Percentiles rank a stretch among this genome's conserved stretches.
Conservation (phyloP, 1,284 basidiomycete species). For the Cutaneotrichosporon cyanovorans region DNA sequence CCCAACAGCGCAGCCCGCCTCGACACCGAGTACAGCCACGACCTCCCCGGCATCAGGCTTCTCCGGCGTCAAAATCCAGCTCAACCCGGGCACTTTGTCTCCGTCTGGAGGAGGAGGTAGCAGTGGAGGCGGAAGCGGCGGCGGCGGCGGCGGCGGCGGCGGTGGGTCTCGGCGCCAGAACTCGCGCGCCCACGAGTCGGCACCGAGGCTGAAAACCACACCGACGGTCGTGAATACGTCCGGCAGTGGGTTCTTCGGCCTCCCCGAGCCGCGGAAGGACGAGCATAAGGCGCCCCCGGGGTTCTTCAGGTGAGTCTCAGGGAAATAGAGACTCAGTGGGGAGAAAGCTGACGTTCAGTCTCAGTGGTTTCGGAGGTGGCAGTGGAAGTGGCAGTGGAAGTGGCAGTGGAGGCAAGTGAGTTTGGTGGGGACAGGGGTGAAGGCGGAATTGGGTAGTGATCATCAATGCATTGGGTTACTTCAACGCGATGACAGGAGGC, state of each 20-base stretch:
- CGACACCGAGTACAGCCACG: not conserved
- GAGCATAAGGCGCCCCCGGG: slow-evolving; percentile 12
- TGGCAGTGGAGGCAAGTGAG: no score
- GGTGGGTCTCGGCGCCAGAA: not conserved
- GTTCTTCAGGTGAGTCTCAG: no score
- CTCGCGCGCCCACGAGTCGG: slow-evolving; percentile 14
- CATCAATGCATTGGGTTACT: no score
- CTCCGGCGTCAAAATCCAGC: slow-evolving; percentile 23
- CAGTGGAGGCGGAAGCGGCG: not conserved
- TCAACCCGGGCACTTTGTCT: slow-evolving; percentile 19
- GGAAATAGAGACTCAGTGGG: no score
- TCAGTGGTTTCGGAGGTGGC: no score
- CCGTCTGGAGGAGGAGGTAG: not conserved
- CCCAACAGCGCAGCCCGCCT: no score
- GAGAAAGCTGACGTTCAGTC: no score
- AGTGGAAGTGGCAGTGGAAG: no score
- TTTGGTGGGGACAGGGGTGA: no score
- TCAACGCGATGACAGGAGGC: no score
- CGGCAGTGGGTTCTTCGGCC: slow-evolving; percentile 10
- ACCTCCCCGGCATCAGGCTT: slow-evolving; percentile 6
- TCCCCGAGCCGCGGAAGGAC: slow-evolving; percentile 3
- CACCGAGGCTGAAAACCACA: slow-evolving; percentile 9
- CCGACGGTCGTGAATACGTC: not conserved
- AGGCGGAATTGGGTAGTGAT: no score
- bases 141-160: not conserved